These are phyloP conservation scores for Hylodesmum podocarpum DNA, from an alignment of 306 rosid genomes.

Conservation along the genomic window DNA sequence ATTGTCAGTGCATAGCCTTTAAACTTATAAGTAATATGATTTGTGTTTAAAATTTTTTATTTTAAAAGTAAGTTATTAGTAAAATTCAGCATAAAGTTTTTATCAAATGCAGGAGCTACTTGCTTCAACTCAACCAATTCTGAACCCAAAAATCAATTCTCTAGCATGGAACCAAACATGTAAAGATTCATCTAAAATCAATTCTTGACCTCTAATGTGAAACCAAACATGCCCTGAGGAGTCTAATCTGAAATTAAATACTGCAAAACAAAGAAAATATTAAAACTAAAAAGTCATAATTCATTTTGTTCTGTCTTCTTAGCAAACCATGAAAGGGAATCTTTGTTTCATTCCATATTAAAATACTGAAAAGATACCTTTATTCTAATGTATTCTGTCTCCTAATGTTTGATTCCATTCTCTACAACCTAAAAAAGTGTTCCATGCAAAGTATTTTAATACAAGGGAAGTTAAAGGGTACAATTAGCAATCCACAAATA, in stretches of 20 bases:
- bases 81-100: too few species aligned
- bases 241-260: not conserved
- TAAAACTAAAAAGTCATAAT: not conserved
- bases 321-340: not conserved
- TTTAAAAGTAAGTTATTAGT: too few species aligned
- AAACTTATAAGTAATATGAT: too few species aligned
- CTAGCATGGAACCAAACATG: too few species aligned
- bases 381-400: not conserved
- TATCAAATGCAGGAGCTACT: too few species aligned
- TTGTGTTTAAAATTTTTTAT: too few species aligned
- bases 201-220: too few species aligned
- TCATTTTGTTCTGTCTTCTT: not conserved
- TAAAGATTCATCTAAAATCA: too few species aligned
- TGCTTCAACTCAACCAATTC: too few species aligned
- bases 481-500: constrained; percentile 12
- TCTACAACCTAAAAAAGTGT: not conserved
- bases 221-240: too few species aligned
- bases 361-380: not conserved
- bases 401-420: not conserved
- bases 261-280: not conserved
- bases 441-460: not conserved
- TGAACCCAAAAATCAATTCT: too few species aligned
- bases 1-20: too few species aligned
- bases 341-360: not conserved
- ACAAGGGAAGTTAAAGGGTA: not conserved